These are phyloP conservation scores for Thielaviopsis populi DNA, from an alignment of 2,329 filamentous ascomycete genomes.

Conservation along the genomic window DNA sequence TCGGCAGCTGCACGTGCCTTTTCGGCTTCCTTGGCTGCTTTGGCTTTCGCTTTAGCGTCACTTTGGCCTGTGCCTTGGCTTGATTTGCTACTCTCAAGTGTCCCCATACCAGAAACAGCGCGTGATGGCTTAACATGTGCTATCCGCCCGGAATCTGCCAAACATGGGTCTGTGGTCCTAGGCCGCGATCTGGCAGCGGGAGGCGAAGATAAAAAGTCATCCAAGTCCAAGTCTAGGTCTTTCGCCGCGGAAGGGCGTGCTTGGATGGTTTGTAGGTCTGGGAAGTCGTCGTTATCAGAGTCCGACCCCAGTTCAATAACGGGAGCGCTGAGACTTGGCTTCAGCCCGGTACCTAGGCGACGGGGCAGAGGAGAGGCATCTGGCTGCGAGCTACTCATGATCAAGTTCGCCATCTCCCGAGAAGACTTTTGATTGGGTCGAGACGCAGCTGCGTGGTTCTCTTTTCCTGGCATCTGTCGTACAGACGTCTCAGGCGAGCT, in stretches of 20 bases:
- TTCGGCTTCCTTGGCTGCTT: slow-evolving; percentile 38
- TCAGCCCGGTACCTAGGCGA: not conserved
- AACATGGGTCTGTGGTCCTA: no score
- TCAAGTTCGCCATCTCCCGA: not conserved
- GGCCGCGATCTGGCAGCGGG: not conserved
- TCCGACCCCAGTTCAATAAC: not conserved
- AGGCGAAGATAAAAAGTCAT: not conserved
- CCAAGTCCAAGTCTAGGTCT: not conserved
- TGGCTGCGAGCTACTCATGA: slow-evolving; percentile 9
- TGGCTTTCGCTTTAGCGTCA: not conserved
- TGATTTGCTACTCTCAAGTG: not conserved
- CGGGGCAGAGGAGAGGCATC: not conserved
- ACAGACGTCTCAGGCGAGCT: not conserved
- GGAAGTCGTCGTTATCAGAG: not conserved
- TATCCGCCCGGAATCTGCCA: not conserved
- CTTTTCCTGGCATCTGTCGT: not conserved
- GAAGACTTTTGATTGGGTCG: not conserved
- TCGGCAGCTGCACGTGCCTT: slow-evolving; percentile 28
- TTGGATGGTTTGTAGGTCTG: not conserved
- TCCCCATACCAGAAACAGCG: not conserved
- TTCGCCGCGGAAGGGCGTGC: not conserved
- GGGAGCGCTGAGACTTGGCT: slow-evolving; percentile 1
- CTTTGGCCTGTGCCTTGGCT: not conserved
- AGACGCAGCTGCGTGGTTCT: not conserved
- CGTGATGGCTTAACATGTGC: not conserved